Evolutionary conservation across 768 basidiomycete genomes (phyloP).

Genomic region (Sporobolomyces phaffii): DNA sequence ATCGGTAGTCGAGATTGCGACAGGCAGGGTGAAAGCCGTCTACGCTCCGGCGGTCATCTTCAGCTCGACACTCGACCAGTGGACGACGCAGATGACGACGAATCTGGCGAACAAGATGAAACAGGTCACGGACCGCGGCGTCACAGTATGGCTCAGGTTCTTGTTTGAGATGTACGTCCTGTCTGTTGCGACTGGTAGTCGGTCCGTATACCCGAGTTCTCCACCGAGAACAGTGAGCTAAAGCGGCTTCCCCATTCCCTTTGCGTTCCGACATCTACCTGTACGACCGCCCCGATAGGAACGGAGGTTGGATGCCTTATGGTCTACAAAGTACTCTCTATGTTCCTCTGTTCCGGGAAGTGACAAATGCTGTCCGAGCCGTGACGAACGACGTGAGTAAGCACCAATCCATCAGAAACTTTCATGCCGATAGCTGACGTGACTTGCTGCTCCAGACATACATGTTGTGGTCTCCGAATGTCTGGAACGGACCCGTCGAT

Average conservation of each 20-base stretch:
- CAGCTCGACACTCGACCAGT: constrained; percentile 3
- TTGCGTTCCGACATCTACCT: neutral
- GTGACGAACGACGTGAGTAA: constrained; percentile 20
- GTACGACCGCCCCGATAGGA: neutral
- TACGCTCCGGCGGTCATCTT: constrained; percentile 32
- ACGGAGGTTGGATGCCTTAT: constrained; percentile 36
- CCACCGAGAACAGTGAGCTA: no score
- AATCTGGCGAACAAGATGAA: constrained; percentile 4
- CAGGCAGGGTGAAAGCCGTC: constrained; percentile 10
- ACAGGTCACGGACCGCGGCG: constrained; percentile 8
- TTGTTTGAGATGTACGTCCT: constrained; percentile 33
- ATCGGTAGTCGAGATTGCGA: constrained; percentile 4
- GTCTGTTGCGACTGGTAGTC: no score
- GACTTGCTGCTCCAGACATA: constrained; percentile 8
- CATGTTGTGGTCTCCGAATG: constrained; percentile 36
- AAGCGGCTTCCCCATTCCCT: neutral
- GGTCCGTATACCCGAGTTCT: no score
- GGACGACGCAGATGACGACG: constrained; percentile 30
- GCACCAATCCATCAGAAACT: neutral
- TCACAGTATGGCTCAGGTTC: constrained; percentile 27
- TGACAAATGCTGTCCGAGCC: constrained; percentile 14
- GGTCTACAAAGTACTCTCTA: neutral
- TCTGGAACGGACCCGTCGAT: constrained; percentile 17
- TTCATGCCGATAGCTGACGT: neutral
- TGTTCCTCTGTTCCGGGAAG: constrained; percentile 6